phyloP scores from a whole-genome alignment of 1,284 basidiomycete genomes.

The Pseudozyma pruni region DNA sequence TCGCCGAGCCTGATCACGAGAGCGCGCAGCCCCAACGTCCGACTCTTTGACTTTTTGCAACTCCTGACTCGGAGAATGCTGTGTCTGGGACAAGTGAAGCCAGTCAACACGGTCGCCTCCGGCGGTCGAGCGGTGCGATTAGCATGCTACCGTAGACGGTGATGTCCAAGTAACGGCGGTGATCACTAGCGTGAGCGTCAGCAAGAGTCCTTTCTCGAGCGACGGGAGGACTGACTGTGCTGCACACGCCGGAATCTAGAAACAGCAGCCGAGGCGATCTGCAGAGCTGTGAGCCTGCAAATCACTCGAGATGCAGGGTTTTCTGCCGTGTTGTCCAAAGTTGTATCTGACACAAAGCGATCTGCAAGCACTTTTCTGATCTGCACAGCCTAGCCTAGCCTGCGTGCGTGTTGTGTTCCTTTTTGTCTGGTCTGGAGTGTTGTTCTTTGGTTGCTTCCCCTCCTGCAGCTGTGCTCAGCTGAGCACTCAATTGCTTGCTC shows the following conservation, averaged over 20 bases:
- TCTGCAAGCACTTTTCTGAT: constrained; percentile 10
- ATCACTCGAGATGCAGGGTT: neutral
- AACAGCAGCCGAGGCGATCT: constrained; percentile 4
- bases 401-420: neutral
- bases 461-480: neutral
- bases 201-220: too few relatives aligned
- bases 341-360: constrained; percentile 7
- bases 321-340: neutral
- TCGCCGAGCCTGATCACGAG: constrained; percentile 2
- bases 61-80: neutral
- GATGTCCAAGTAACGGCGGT: too few relatives aligned
- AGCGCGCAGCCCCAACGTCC: neutral
- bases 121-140: too few relatives aligned
- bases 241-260: too few relatives aligned
- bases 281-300: neutral
- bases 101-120: too few relatives aligned
- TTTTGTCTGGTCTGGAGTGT: neutral
- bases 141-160: too few relatives aligned
- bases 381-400: neutral
- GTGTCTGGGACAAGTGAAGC: too few relatives aligned
- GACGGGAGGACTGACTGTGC: too few relatives aligned
- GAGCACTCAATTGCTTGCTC: too few relatives aligned
- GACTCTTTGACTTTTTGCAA: neutral
- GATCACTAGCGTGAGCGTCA: too few relatives aligned
- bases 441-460: neutral